Base-by-base conservation (phyloP, 768 basidiomycete species). In the Rhizopogon rudus region DNA sequence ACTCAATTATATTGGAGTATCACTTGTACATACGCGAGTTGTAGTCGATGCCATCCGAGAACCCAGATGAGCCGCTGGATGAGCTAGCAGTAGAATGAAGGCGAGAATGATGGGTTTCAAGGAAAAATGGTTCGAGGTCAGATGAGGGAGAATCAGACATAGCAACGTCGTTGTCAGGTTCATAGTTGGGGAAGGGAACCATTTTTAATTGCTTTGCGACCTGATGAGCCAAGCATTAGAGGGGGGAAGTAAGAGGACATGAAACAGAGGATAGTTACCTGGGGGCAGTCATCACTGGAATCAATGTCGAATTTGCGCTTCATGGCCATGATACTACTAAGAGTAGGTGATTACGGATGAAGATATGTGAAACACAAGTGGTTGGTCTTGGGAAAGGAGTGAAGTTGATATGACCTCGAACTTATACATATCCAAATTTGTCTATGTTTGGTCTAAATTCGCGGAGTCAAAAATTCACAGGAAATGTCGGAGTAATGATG, bases 281-380 rank as follows among this genome's bases (percentile, higher is more conserved):
- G 77, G 58, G 74, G 78, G 52, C 70, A 74, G 58, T 75, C 73
- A 62, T 83, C 83, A 56, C 81, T 79, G 17, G 73, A 65, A 56
- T 86, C 86, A 17, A 75, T 61, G 50, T 84, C 81, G 51, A 87
- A 76, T 74, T 93, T 93, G 67, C 90, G 81, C 70, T 92, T 93
- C 66, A 88, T 59, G 41, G 83, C 76, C 88, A 90, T 91, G 51
- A 60, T 58, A 16, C 44, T 58, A 16, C 44, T 48, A 45, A 55
- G 48, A 43, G 64, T 53, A 41, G 52, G 41, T 39, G 35, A 29
- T 59, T 52, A 54, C 40, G 52, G 55, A 31, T 45, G 41, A 28
- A 41, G 46, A 53, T 54, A 39, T 44, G 54, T 52, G 52, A 6
- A 29, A 50, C 28, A 31, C 45, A 52, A 50, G 57, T 48, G 52